Base-by-base conservation (phyloP, 768 basidiomycete genomes). In the Collybia sp. region DNA sequence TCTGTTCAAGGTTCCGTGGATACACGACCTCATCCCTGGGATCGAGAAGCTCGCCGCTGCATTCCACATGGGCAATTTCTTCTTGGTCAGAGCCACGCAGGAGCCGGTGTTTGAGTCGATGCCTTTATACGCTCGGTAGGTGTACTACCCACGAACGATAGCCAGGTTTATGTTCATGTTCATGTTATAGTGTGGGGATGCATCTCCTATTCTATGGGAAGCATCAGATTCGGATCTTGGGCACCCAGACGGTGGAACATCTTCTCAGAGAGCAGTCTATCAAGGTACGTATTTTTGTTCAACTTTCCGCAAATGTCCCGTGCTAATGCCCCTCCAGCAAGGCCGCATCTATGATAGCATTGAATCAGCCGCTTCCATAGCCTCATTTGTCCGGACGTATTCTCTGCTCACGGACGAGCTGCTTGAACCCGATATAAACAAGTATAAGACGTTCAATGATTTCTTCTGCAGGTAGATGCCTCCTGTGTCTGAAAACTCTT, bases 401-500 rank as follows among this genome's bases (percentile, higher is more conserved):
- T 54, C 62, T 1, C 70, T 92, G 38, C 58, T 76, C 11, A 58
- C 73, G 15, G 68, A 70, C 40, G 85, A 91, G 55, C 75, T 92
- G 15, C 65, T 82, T 12, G 60, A 84, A 25, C 76, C 82, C 1
- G 82, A 91, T 58, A 61, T 83, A 40, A 60, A 59, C 1, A 70
- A 76, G 37, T 91, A 91, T 60, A 64, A 63, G 54, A 79, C 66
- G 11, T 88, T 93, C 72, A 93, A 92, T 64, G 72, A 82, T 5
- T 91, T 93, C 70, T 93, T 93, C 69, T 75, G 58, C 39, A 69
- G 84, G 72, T 69, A 33, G 6, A 45, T 36, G 36, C 37, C 35
- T 37, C 4, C 10, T n/a, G 6, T 18, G 13, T 18, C 32, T 51
- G 13, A 25, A 33, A 19, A 35, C 36, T 19, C 2, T 4, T 18